A percentile compares a stretch with the other conserved stretches of the same genome.
Conservation (phyloP, 768 basidiomycete genomes). For the Tricholoma bakamatsutake region DNA sequence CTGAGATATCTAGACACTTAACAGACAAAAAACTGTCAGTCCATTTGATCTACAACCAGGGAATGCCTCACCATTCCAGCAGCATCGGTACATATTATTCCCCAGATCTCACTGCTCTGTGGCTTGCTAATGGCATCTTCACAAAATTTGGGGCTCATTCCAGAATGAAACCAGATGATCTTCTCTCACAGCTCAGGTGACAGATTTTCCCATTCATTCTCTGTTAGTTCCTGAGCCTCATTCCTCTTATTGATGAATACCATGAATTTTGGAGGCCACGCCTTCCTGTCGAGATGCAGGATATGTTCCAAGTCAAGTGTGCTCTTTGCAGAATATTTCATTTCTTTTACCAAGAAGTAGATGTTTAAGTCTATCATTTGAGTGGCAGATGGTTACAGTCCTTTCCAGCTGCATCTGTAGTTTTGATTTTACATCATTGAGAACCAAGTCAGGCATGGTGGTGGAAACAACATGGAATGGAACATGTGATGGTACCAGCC, state of each 20-base stretch:
- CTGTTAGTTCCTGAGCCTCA: no score
- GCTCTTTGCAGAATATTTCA: no score
- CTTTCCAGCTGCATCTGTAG: constrained; percentile 6
- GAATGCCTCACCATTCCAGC: constrained; percentile 16
- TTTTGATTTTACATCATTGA: constrained; percentile 10
- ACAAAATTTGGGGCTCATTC: no score
- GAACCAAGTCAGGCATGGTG: no score
- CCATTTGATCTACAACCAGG: not conserved
- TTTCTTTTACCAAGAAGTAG: no score
- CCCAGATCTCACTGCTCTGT: no score
- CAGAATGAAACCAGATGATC: constrained; percentile 17
- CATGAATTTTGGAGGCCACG: no score
- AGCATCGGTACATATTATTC: constrained; percentile 11
- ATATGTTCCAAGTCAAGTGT: no score
- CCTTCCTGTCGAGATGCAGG: not conserved
- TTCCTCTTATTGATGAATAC: no score
- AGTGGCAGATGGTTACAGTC: not conserved
- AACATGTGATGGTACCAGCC: constrained; percentile 6
- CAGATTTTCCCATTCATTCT: not conserved
- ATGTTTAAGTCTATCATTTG: constrained; percentile 9
- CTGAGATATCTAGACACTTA: constrained; percentile 11
- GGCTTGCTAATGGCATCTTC: constrained; percentile 3
- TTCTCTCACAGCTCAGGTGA: not conserved
- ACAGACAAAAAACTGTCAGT: not conserved
- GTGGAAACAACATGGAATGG: constrained; percentile 17